Conservation (phyloP, 306 rosid species). For the Rosa chinensis region DNA sequence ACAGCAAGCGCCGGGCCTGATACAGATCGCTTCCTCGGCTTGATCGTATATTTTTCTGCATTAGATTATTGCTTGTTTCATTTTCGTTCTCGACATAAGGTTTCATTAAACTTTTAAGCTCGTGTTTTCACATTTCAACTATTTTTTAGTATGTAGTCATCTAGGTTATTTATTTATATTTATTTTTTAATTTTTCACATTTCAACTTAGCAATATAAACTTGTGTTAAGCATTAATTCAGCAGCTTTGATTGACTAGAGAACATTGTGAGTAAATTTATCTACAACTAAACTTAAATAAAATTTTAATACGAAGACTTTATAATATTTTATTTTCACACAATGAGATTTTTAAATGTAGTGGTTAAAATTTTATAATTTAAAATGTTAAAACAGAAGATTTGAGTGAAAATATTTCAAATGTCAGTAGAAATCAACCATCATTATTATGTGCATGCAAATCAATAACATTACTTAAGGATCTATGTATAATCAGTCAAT, state of each 20-base stretch:
- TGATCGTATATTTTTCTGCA: too few relatives aligned
- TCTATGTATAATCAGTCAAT: not conserved
- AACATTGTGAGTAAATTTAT: not conserved
- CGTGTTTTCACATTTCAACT: not conserved
- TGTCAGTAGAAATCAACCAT: not conserved
- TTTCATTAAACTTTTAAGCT: not conserved
- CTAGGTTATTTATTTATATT: not conserved
- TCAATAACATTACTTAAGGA: not conserved
- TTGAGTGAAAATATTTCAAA: too few relatives aligned
- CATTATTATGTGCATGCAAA: not conserved
- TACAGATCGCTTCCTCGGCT: too few relatives aligned
- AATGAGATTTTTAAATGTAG: not conserved
- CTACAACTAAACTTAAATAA: not conserved
- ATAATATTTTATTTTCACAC: not conserved
- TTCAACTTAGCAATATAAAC: not conserved
- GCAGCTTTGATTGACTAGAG: not conserved
- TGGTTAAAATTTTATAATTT: too few relatives aligned
- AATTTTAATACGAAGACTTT: not conserved
- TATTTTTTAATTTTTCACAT: not conserved
- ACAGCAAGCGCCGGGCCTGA: not conserved
- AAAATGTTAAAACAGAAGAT: too few relatives aligned
- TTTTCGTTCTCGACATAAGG: not conserved
- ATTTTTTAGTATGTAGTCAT: not conserved
- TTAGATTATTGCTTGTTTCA: not conserved
- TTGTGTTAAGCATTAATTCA: not conserved